Base-by-base conservation (phyloP, 1,284 basidiomycete genomes). In the Fistulinella staudtii region DNA sequence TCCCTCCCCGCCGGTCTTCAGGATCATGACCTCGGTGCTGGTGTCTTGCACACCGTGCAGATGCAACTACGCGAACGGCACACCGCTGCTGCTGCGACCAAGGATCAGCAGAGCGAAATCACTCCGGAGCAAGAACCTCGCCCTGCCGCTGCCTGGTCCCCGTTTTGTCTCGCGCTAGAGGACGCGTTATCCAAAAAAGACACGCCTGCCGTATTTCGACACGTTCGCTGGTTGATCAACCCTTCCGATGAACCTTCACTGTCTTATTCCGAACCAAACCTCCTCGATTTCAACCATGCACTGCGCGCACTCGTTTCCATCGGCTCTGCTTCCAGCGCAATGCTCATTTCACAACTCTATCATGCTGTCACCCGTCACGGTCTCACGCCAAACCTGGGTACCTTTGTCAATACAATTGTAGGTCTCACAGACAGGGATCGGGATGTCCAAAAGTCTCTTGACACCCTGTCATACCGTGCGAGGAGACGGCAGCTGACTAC, bases 361-460 rank as follows among this genome's bases (percentile, higher is more conserved):
- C 80, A 88, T 55, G 74, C 82, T 44, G 81, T 94, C 75, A 67
- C 92, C 36, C 67, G 74, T n/a, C 71, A 70, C 34, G 79, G 80
- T 18, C 60, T 93, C 11, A 59, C 77, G 0, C 91, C 93, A 14
- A 84, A 85, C 53, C 56, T 70, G 10, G 58, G 65, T 29, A 93
- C 91, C 0, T 93, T 91, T 60, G 62, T 72, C n/a, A 67, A 69
- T 27, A 72, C 94, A 41, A 82, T 96, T 50, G 60, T 67, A 2
- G 82, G 81, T 0, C 76, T 96, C 46, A 80, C 81, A 18, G 69
- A 75, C 22, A 82, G 92, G 29, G 91, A 95, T 54, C 60, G 68
- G 8, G 89, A 94, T 56, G 74, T 90, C 4, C 66, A 74, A 29
- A 62, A 63, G 14, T 71, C 75, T 0, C 71, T 82, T 20, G 53